A percentile compares a stretch with the other conserved stretches of the same genome.
Evolutionary conservation across 306 rosid species (phyloP).

Genomic region (Sicyos baderoa): DNA sequence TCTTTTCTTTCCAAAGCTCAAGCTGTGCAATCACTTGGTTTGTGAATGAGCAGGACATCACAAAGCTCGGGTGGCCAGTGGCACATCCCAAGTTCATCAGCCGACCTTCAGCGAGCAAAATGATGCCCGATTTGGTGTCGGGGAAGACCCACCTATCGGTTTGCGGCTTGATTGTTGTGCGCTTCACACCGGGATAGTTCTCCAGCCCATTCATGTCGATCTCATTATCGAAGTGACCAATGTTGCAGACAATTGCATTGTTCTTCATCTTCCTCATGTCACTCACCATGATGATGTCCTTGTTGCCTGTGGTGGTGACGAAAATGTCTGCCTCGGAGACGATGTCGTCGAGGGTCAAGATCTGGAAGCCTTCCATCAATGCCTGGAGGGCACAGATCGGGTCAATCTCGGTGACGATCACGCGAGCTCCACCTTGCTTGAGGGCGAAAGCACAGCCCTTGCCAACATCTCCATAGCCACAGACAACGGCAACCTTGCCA

Average conservation of each 20-base stretch:
- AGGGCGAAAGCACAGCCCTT: slow-evolving; percentile 95
- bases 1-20: slow-evolving; percentile 88
- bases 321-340: slow-evolving; percentile 69
- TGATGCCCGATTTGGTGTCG: slow-evolving; percentile 53
- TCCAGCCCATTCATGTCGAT: slow-evolving; percentile 78
- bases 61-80: slow-evolving; percentile 97
- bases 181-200: slow-evolving; percentile 74
- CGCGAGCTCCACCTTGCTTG: slow-evolving; percentile 95
- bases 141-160: slow-evolving; percentile 98
- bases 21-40: slow-evolving; percentile 96
- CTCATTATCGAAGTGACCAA: slow-evolving; percentile 96
- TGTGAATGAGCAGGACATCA: slow-evolving; percentile 97
- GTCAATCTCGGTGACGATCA: slow-evolving; percentile 81
- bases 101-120: slow-evolving; percentile 86
- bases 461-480: slow-evolving; percentile 94
- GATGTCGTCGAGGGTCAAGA: slow-evolving; percentile 52
- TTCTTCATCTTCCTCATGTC: slow-evolving; percentile 96
- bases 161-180: slow-evolving; percentile 86
- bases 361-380: slow-evolving; percentile 81
- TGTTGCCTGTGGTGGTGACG: slow-evolving; percentile 93
- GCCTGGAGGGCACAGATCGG: slow-evolving; percentile 99
- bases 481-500: slow-evolving; percentile 75
- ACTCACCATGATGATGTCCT: slow-evolving; percentile 80
- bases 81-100: slow-evolving; percentile 99
- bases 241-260: slow-evolving; percentile 92